Evolutionary conservation across 2,329 filamentous ascomycete species (phyloP), one percentile per base, ranked within the genome.

Genomic region (Cladosporium sp.): DNA sequence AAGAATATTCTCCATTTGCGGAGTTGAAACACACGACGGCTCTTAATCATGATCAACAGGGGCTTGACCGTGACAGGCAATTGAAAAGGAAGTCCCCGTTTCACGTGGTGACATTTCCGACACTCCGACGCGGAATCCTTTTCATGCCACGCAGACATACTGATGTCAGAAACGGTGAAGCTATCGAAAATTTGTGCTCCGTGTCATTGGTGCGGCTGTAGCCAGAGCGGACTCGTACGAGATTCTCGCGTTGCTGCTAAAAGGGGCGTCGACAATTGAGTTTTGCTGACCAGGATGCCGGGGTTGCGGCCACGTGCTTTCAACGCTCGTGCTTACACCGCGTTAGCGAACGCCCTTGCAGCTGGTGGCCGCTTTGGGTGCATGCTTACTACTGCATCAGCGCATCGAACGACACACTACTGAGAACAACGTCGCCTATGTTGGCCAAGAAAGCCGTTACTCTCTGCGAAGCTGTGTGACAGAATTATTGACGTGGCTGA

Each of bases 221-320:
- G 12, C 25, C 43, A 47, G 40, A 22, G 20, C 39, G 22, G 22
- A n/a, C 37, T 40, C 37, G 50, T 40, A 39, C 36, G 37, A 54
- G 43, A 34, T 11, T 11, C 30, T 34, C 30, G 30, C 30, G 30
- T 40, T 56, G 47, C 54, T 56, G 47, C 54, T 56, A 56, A 56
- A 56, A 49, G 36, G 54, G 54, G 54, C n/a, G 34, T 28, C 36
- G 25, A 38, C 54, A 30, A 51, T 51, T 51, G 49, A 43, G 39
- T 55, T 55, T 36, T 9, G 8, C 22, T 15, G 38, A 43, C 54
- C 42, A 39, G 54, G 54, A 47, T 56, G 3, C 42, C 34, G 54
- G 54, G 30, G 54, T 25, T 34, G 42, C 42, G 34, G 36, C 54
- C 54, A 56, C 54, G 54, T 56, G 54, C 42, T 25, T n/a, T 12